phyloP scores from a whole-genome alignment of 2,329 filamentous ascomycete species.

The Amphichorda felina region DNA sequence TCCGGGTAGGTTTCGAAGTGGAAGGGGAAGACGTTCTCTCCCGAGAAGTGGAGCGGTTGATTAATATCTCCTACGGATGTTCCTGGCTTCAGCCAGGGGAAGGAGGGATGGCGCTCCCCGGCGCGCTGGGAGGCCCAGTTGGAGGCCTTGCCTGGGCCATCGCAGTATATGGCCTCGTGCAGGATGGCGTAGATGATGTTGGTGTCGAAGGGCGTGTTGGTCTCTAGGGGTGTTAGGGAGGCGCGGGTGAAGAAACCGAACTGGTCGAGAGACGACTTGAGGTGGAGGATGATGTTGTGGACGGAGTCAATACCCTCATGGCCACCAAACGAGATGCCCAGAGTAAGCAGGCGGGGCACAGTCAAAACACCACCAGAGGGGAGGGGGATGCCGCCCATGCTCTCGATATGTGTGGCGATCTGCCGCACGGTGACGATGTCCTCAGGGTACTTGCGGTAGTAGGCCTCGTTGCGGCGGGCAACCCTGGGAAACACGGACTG shows the following conservation, averaged over 20 bases:
- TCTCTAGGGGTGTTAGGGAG: constrained; percentile 58
- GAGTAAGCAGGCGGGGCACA: constrained; percentile 59
- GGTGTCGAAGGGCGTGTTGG: constrained; percentile 57
- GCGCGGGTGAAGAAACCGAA: constrained; percentile 67
- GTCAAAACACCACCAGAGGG: constrained; percentile 66
- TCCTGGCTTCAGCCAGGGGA: constrained; percentile 35
- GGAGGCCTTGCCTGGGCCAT: constrained; percentile 48
- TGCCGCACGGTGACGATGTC: constrained; percentile 58
- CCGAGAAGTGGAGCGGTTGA: constrained; percentile 64
- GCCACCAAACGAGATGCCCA: constrained; percentile 68
- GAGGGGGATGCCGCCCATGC: constrained; percentile 46
- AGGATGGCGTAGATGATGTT: constrained; percentile 75
- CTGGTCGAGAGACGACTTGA: constrained; percentile 60
- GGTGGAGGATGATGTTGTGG: constrained; percentile 61
- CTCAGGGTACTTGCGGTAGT: constrained; percentile 77
- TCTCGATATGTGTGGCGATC: constrained; percentile 52
- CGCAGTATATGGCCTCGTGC: constrained; percentile 82
- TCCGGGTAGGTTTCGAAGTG: constrained; percentile 76
- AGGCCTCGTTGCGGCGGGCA: constrained; percentile 59
- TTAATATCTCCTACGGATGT: constrained; percentile 15
- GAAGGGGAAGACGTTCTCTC: constrained; percentile 85
- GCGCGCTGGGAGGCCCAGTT: constrained; percentile 66
- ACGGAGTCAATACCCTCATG: constrained; percentile 66
- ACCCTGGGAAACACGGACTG: constrained; percentile 57
- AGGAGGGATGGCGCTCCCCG: constrained; percentile 33